phyloP scores from a whole-genome alignment of 139 green algal genomes.

The Zygnema circumcarinatum region DNA sequence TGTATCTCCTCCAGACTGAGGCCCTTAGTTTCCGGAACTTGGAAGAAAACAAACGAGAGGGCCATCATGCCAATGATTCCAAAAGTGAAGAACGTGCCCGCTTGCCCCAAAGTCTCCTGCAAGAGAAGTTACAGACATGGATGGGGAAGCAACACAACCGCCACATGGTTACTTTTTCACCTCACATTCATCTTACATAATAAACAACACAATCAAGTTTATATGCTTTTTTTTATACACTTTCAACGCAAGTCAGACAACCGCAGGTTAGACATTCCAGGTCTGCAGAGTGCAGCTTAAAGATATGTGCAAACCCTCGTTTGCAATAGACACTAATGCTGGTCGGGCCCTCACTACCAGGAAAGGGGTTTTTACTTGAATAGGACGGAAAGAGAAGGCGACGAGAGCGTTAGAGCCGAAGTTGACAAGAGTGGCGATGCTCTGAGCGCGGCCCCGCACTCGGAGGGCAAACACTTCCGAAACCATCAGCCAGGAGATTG shows the following conservation, averaged over 20 bases:
- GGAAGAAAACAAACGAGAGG: constrained; percentile 75
- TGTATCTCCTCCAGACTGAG: constrained; percentile 94
- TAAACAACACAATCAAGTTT: constrained; percentile 1
- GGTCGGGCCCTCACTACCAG: no score
- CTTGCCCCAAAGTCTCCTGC: constrained; percentile 72
- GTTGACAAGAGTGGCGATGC: constrained; percentile 86
- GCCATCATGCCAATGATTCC: constrained; percentile 72
- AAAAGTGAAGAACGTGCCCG: constrained; percentile 80
- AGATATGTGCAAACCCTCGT: no score
- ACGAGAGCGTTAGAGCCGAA: constrained; percentile 90
- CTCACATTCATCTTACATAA: neutral
- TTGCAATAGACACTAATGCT: no score
- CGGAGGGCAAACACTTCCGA: constrained; percentile 88
- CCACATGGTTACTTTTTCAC: no score
- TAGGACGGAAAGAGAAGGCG: constrained; percentile 55
- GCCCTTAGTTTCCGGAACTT: constrained; percentile 91
- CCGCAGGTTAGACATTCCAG: no score
- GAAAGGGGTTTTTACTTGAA: constrained; percentile 54
- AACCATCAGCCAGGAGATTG: constrained; percentile 89
- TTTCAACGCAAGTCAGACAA: no score
- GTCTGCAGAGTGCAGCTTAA: no score
- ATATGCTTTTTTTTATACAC: no score
- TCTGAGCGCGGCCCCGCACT: constrained; percentile 78
- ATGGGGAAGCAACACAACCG: no score
- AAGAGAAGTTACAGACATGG: constrained; percentile 64